Conservation (phyloP, 495 filamentous ascomycete genomes). For the Hypoxylon perforatum region DNA sequence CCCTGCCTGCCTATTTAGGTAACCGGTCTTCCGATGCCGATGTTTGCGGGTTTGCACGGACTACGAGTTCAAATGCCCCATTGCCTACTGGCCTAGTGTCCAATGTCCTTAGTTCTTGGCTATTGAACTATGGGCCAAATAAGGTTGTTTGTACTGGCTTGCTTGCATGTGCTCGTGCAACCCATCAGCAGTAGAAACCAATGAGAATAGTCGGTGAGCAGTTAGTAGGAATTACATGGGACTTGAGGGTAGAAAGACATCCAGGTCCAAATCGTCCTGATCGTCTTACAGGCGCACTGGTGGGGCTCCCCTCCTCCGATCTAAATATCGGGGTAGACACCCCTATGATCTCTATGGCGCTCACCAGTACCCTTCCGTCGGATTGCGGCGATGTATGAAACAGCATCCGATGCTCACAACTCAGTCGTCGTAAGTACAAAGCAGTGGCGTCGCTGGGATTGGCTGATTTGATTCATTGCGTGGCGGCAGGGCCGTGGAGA, state of each 20-base stretch:
- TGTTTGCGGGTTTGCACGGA: constrained; percentile 29
- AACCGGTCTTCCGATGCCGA: constrained; percentile 9
- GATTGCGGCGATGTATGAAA: constrained; percentile 18
- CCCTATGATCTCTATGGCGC: background rate
- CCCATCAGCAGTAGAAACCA: constrained; percentile 18
- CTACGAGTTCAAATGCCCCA: background rate
- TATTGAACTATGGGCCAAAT: constrained; percentile 7
- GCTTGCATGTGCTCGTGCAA: constrained; percentile 22
- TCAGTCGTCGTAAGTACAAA: constrained; percentile 11
- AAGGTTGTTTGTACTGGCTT: constrained; percentile 27
- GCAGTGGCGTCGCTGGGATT: constrained; percentile 21
- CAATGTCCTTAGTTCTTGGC: background rate
- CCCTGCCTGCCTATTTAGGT: constrained; percentile 25
- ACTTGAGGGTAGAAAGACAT: background rate
- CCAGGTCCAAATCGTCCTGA: background rate
- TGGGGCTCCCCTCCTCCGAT: constrained; percentile 4
- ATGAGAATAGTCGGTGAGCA: constrained; percentile 28
- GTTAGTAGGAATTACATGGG: constrained; percentile 15
- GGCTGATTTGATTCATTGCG: constrained; percentile 35
- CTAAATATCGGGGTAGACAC: background rate
- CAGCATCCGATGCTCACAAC: constrained; percentile 11
- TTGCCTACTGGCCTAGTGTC: background rate
- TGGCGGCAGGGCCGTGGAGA: constrained; percentile 28
- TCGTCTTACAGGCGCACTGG: constrained; percentile 29
- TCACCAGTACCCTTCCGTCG: constrained; percentile 11